Base-by-base conservation (phyloP, 441 rosid species). In the Geranium incanum region DNA sequence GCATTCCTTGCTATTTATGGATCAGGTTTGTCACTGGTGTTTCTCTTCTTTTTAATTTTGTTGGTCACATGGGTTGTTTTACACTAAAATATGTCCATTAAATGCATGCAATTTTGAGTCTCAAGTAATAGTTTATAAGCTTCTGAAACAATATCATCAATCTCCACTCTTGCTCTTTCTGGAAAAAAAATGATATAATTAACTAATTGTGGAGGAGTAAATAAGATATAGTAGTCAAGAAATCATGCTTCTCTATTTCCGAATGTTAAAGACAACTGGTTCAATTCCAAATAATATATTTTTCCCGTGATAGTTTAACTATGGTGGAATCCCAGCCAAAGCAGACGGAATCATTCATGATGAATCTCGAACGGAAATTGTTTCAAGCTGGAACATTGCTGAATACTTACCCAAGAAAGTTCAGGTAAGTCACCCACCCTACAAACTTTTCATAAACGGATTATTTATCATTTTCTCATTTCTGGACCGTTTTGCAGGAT, bases 1-100 rank as follows among this genome's bases (percentile, higher is more conserved):
- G 99, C 88, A 90, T 80, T 87, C 96, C 23, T 83, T 95, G 79
- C 97, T 92, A 75, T 95, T 90, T 81, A 95, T 92, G 99, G 98
- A 95, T 79, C 92, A 90, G 98, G 99, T 94, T 81, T 70, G 85
- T 12, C 57, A 72, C 71, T 65, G 75, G 12, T 41, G 19, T 11
- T 43, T 43, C 50, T 43, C 50, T 62, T 66, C 59, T 62, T 21
- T 68, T 57, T 8, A 67, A 1, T 43, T 48, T 69, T 57, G 63
- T 55, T 52, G 3, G 62, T n/a, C 62, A 55, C 19, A n/a, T n/a
- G n/a, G 60, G 21, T 12, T 55, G 6, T 55, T 15, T 12, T 55
- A 55, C 62, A 6, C 16, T 55, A 6, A n/a, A 55, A 55, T 15
- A 55, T 55, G 18, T 15, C 21, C 62, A 55, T 15, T 16, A 55